Conservation (phyloP, 2,329 filamentous ascomycete genomes). For the Neofusicoccum kwambonambiense region DNA sequence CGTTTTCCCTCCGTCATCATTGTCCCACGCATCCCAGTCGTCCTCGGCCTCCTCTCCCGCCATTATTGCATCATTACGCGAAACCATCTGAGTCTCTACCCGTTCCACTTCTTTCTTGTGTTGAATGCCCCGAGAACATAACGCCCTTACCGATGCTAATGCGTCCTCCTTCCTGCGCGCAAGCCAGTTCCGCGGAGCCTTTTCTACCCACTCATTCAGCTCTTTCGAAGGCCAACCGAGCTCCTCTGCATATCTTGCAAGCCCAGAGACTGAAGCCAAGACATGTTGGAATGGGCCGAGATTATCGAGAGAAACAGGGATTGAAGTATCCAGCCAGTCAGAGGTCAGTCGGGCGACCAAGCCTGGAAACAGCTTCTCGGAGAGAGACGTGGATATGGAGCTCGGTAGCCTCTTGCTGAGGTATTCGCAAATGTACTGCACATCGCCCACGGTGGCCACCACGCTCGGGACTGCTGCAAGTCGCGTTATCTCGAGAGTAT, state of each 20-base stretch:
- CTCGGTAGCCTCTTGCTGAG: conserved; percentile 52
- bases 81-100: conserved; percentile 78
- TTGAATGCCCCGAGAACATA: conserved; percentile 67
- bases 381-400: conserved; percentile 55
- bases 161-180: conserved; percentile 77
- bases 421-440: conserved; percentile 43
- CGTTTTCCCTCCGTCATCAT: conserved; percentile 52
- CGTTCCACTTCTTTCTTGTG: conserved; percentile 71
- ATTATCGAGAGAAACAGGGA: conserved; percentile 71
- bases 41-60: conserved; percentile 61
- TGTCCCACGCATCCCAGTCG: conserved; percentile 80
- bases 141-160: conserved; percentile 69
- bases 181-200: conserved; percentile 81
- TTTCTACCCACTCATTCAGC: conserved; percentile 75
- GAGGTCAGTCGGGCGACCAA: conserved; percentile 68
- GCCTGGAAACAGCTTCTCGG: conserved; percentile 67
- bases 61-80: conserved; percentile 66
- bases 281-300: conserved; percentile 70
- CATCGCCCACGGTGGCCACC: conserved; percentile 31
- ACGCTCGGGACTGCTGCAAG: conserved; percentile 30
- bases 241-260: conserved; percentile 63
- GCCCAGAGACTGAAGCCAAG: conserved; percentile 62
- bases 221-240: conserved; percentile 63
- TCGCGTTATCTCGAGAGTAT: conserved; percentile 34
- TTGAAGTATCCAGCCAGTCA: conserved; percentile 71